Evolutionary conservation across 768 basidiomycete species (phyloP), one percentile per base, ranked within the genome.

Genomic region (Boletus rubescentipes): DNA sequence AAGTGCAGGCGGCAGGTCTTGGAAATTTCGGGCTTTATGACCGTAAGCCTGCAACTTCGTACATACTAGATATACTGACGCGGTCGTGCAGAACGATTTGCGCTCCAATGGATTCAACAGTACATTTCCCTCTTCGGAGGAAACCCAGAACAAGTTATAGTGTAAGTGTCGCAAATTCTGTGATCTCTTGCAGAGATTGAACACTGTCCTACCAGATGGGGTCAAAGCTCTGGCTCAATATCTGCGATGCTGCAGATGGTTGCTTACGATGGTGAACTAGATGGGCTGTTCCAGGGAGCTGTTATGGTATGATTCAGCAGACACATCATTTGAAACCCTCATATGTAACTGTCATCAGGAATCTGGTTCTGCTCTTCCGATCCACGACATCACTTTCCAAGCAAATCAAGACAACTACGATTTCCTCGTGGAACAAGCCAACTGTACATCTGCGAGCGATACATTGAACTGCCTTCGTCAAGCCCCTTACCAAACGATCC

Each of bases 21-120:
- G 42, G 50, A 10, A 45, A 51, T 14, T 38, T 51, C 15, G 50
- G 36, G n/a, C 58, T 79, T 16, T 57, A 60, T 51, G 78, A 78
- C 59, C 66, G 69, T 70, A 34, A 40, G 61, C 43, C 10, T 30
- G 5, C 15, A 2, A 14, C 6, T 26, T 26, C 38, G 9, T 32
- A 16, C 9, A 9, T 14, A 14, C 4, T 30, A 3, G n/a, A 4
- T 11, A 1, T 7, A 15, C 12, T 46, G 20, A 46, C 26, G 2
- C 10, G 5, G 4, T 21, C 36, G 5, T n/a, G 42, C 29, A 52
- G 51, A 52, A 45, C 43, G 51, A 23, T 32, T 45, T 1, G 43
- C 43, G 11, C 36, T 52, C 12, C 6, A 52, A 29, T 51, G 50
- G 42, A 15, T 51, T 20, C 35, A 51, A 51, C 43, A 43, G 16